Base-by-base conservation (phyloP, 805 yeast genomes). In the Hanseniaspora valbyensis region DNA sequence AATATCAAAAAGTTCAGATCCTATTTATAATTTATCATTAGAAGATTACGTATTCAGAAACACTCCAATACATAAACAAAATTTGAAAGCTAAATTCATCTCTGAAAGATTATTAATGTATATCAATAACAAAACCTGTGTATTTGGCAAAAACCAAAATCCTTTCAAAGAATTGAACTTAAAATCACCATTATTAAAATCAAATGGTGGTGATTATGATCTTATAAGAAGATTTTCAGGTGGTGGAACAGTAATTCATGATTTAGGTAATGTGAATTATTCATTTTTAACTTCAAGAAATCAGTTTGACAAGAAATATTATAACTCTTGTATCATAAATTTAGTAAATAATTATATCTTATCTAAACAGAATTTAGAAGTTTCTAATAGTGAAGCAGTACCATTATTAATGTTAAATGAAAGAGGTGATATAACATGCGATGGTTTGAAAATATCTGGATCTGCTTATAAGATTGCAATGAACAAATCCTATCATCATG, bases 181-280 rank as follows among this genome's bases (percentile, higher is more conserved):
- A 2, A 72, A 77, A 0, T 46, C 50, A 2, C 10, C 26, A 14
- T 21, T 46, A 7, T 14, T 46, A 9, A 59, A 77, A 13, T 66
- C 84, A 4, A 66, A 71, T 3, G 56, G 68, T 0, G 62, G 75
- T 3, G 68, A 68, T 2, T 71, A 85, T 24, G 90, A 95, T 0
- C 60, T 89, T 7, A 61, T 92, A 5, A 70, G 99, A 57, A 70
- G 99, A 51, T 69, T 75, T 43, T 81, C 92, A 8, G 99, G 99
- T 0, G 99, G 99, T 1, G 99, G 99, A 0, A 79, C 96, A 0
- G 99, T 92, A 0, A 95, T 88, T 10, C 99, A 92, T 62, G 98
- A 90, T 64, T 56, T 71, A 4, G 95, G 96, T 0, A 92, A 92
- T 59, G 78, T 81, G 18, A 92, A 92, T 61, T 92, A 81, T 64